Evolutionary conservation across 2,329 filamentous ascomycete genomes (phyloP), one percentile per base, ranked within the genome.

Genomic region (Fusarium sp.): DNA sequence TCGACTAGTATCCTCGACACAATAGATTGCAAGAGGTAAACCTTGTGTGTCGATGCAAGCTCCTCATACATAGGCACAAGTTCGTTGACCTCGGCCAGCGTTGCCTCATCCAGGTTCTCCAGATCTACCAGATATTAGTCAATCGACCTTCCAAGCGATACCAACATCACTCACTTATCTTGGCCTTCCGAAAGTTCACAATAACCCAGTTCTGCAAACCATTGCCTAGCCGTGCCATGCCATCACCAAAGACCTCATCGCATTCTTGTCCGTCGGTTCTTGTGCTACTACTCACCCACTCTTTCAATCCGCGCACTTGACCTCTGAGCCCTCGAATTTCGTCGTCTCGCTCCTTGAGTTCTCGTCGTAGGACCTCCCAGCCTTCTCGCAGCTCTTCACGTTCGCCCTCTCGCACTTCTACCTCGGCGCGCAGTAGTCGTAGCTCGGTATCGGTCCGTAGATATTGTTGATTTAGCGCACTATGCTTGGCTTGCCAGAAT

Each of bases 201-300:
- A 93, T 88, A 5, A 90, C 86, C 90, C 90, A 93, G 70, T 93
- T 92, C 78, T 92, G 89, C 69, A 92, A 77, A 23, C 89, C 86
- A 70, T 92, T 90, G 20, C 86, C 86, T 45, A 93, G 75, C 57
- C 85, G 82, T 48, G 83, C 81, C 81, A 91, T 86, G 11, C 83
- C 82, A 49, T 90, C 86, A 3, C 82, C 85, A 73, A 93, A 86
- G 12, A 88, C 86, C 75, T 90, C 88, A 71, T 93, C 91, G 63
- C 88, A 89, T 54, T 81, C 82, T 75, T 89, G 86, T 21, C 85
- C 85, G 28, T 88, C 87, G 48, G 84, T 82, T 30, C 88, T 81
- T 11, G 89, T 91, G 65, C 86, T 87, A 21, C 84, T 86, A 71
- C 90, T 91, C 57, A 93, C 89, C 80, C 87, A 92, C 69, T 88